Evolutionary conservation across 805 yeast species (phyloP).

Genomic region (Grigorovia humatica): DNA sequence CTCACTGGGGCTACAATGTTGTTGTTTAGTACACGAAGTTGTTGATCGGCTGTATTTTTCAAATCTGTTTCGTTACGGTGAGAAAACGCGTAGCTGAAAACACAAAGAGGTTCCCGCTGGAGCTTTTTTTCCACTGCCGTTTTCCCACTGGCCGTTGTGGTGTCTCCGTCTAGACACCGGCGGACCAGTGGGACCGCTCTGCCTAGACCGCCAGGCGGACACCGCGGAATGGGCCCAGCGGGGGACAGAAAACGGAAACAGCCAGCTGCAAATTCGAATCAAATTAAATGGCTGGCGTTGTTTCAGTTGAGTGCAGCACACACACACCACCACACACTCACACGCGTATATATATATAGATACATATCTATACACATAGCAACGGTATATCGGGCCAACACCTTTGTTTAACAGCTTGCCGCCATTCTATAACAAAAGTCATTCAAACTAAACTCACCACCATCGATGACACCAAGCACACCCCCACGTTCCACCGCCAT

Average conservation of each 20-base stretch:
- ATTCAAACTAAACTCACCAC: background rate
- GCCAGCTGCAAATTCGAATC: background rate
- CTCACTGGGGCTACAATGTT: background rate
- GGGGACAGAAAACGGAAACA: background rate
- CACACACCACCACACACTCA: background rate
- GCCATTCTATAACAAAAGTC: no score
- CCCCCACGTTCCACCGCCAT: conserved; percentile 24
- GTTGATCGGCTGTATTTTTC: background rate
- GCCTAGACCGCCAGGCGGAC: background rate
- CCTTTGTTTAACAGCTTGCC: background rate
- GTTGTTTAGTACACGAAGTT: background rate
- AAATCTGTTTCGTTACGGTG: background rate
- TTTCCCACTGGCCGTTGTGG: no score
- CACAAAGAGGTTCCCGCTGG: background rate
- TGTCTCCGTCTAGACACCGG: background rate
- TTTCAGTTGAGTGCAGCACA: background rate
- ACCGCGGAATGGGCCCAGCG: no score
- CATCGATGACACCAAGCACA: conserved; percentile 26
- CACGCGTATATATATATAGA: background rate
- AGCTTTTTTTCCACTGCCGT: background rate
- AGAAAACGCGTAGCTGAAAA: background rate
- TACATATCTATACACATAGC: background rate
- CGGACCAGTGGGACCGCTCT: background rate
- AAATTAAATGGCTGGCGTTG: background rate
- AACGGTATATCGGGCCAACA: no score